Evolutionary conservation across 192 early-diverging fungal genomes (phyloP), one percentile per base, ranked within the genome.

Genomic region (Globomyces pollinis-pini): DNA sequence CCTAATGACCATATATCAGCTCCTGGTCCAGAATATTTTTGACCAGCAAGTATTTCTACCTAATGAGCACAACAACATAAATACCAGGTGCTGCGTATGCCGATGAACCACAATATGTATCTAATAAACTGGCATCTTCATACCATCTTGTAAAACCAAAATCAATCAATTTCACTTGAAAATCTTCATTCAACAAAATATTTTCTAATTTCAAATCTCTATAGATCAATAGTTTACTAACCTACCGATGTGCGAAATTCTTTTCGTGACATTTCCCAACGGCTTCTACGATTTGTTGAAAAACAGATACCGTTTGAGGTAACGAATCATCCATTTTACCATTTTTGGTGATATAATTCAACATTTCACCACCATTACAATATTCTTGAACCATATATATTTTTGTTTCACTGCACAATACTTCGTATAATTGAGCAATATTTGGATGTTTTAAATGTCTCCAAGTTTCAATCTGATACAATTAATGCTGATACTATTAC

Each of bases 191-290:
- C 42, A 96, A 70, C 63, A 96, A 62, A 38, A 98, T 93, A 60
- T 95, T 98, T 70, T 96, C 93, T 38, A 95, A 75, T 70, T 97
- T 97, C 39, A 97, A 72, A 77, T 97, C 94, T 61, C 93, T 73
- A 36, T 29, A 29, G 18, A 24, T 11, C 11, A 39, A 1, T 9
- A 23, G 32, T 33, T 32, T n/a, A n/a, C n/a, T n/a, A n/a, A n/a
- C n/a, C 39, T 30, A 70, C 67, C 77, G 50, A 55, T 80, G 78
- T 8, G 76, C 69, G 61, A 80, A 75, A 16, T 64, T 63, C 64
- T 70, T 74, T 8, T 72, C 71, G 35, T 80, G 78, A 61, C 78
- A 80, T 35, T 80, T 70, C 0, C 59, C 63, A 7, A 80, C 74
- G 1, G 78, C 78, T 54, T 69, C 65, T 24, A 74, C 63, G 43